Percentiles rank a stretch among this genome's conserved stretches.
Conservation (phyloP, 768 basidiomycete genomes). For the Calocybe indica region DNA sequence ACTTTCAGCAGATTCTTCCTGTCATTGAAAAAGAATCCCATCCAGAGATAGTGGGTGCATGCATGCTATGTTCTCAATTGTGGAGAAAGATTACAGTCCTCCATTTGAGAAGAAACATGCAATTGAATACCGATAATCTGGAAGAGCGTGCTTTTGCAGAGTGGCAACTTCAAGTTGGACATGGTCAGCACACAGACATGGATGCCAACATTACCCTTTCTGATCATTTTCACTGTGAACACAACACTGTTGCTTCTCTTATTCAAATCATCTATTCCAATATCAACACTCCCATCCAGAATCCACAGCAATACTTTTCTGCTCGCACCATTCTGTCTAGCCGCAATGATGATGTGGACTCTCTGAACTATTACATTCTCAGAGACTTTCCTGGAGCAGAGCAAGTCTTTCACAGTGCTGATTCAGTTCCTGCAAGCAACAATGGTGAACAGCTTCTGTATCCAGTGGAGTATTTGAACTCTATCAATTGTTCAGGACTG, state of each 20-base stretch:
- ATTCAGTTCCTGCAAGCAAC: slow-evolving; percentile 15
- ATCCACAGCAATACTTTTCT: slow-evolving; percentile 22
- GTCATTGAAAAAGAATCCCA: slow-evolving; percentile 31
- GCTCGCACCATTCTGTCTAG: slow-evolving; percentile 27
- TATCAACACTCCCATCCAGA: background rate
- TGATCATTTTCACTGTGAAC: slow-evolving; percentile 8
- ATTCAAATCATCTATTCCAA: slow-evolving; percentile 19
- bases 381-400: slow-evolving; percentile 16
- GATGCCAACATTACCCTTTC: slow-evolving; percentile 5
- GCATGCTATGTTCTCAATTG: slow-evolving; percentile 26
- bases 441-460: slow-evolving; percentile 9
- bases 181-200: slow-evolving; percentile 7
- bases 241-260: slow-evolving; percentile 19
- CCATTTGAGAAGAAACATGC: slow-evolving; percentile 34
- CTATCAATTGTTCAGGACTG: slow-evolving; percentile 22
- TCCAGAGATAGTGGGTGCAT: slow-evolving; percentile 31
- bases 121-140: slow-evolving; percentile 20
- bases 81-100: slow-evolving; percentile 29
- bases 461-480: slow-evolving; percentile 24
- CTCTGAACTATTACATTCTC: slow-evolving; percentile 21
- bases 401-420: slow-evolving; percentile 17
- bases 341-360: slow-evolving; percentile 27
- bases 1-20: slow-evolving; percentile 43
- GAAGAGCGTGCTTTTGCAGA: slow-evolving; percentile 21
- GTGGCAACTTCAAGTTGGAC: slow-evolving; percentile 13